These are phyloP conservation scores for Vitis rotundifolia DNA, from an alignment of 164 flowering plant genomes.

Conservation along the genomic window DNA sequence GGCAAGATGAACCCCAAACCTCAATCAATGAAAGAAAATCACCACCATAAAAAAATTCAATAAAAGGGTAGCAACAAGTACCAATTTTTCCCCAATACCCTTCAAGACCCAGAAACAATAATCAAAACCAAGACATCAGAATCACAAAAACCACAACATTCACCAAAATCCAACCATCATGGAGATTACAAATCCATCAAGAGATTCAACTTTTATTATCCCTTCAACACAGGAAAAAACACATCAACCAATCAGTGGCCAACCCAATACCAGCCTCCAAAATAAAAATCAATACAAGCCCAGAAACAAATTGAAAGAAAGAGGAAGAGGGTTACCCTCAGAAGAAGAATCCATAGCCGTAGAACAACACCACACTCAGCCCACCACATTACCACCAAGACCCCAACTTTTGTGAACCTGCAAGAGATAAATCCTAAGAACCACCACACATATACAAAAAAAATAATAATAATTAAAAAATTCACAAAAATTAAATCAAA, in stretches of 20 bases:
- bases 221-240: background rate
- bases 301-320: conserved; percentile 5
- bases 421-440: conserved; percentile 10
- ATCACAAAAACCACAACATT: background rate
- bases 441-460: conserved; percentile 3
- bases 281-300: conserved; percentile 1
- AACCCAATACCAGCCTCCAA: conserved; percentile 2
- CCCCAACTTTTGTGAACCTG: conserved; percentile 32
- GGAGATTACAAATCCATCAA: conserved; percentile 15
- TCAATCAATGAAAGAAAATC: background rate
- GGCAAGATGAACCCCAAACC: background rate
- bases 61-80: background rate
- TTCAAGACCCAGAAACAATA: conserved; percentile 10
- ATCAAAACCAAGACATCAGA: conserved; percentile 10
- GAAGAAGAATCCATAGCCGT: conserved; percentile 41
- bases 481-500: background rate
- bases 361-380: conserved; percentile 8
- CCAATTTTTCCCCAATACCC: background rate
- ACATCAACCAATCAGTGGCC: background rate
- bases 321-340: conserved; percentile 32
- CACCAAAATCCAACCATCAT: conserved; percentile 11
- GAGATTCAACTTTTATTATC: conserved; percentile 3
- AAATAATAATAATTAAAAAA: background rate
- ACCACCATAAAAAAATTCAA: background rate
- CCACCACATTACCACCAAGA: conserved; percentile 41